Percentiles rank a stretch among this genome's conserved stretches.
These are phyloP conservation scores for Boletales sp. DNA, from an alignment of 768 basidiomycete species.

Conservation along the genomic window DNA sequence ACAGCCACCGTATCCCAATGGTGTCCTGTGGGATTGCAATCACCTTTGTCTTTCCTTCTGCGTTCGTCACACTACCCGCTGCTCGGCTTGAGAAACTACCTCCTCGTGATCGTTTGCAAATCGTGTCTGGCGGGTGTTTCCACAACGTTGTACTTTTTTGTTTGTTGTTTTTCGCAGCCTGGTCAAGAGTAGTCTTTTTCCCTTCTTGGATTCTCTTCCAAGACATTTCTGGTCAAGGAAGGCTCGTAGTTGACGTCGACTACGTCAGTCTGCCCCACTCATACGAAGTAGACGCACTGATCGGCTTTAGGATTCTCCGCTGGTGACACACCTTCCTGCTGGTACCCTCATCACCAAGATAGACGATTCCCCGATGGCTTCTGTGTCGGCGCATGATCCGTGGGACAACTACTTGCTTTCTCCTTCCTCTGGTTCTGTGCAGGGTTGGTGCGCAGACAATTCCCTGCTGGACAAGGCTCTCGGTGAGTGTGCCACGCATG, in stretches of 20 bases:
- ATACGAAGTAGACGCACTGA: conserved; percentile 3
- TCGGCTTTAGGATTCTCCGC: conserved; percentile 51
- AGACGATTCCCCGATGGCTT: conserved; percentile 55
- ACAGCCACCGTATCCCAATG: conserved; percentile 64
- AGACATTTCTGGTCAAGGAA: conserved; percentile 50
- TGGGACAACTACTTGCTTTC: conserved; percentile 49
- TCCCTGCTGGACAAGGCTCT: conserved; percentile 25
- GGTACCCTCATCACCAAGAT: conserved; percentile 62
- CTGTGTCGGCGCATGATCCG: conserved; percentile 22
- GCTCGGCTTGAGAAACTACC: conserved; percentile 34
- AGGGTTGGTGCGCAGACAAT: conserved; percentile 64
- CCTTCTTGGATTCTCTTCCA: conserved; percentile 42
- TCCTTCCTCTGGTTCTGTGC: conserved; percentile 5
- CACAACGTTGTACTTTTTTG: conserved; percentile 69
- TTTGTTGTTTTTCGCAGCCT: conserved; percentile 38
- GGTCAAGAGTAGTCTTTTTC: conserved; percentile 25
- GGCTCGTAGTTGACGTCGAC: conserved; percentile 53
- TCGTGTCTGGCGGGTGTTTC: conserved; percentile 72
- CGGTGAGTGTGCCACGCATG: conserved; percentile 7
- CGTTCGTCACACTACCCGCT: conserved; percentile 64
- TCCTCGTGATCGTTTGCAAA: conserved; percentile 48
- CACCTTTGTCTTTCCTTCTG: conserved; percentile 63
- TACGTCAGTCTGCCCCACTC: conserved; percentile 38
- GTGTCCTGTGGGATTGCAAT: conserved; percentile 59
- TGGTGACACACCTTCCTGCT: conserved; percentile 50